A percentile compares a stretch with the other conserved stretches of the same genome.
These are phyloP conservation scores for Colletotrichum caudatum DNA, from an alignment of 2,329 filamentous ascomycete genomes.

Conservation along the genomic window DNA sequence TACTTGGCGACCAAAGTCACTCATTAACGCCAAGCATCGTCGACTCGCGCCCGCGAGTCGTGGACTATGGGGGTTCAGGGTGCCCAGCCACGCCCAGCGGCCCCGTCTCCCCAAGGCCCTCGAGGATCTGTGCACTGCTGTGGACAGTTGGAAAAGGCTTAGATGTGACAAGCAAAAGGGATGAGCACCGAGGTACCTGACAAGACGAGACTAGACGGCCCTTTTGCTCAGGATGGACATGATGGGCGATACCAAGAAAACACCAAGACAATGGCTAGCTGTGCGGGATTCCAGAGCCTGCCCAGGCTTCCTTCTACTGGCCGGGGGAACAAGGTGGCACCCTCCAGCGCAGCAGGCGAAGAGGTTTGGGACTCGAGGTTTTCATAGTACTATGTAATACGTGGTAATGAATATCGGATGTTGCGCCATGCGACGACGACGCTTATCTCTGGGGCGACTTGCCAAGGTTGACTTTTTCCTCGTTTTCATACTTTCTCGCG, in stretches of 20 bases:
- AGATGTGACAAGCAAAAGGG: conserved; percentile 34
- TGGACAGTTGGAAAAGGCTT: conserved; percentile 36
- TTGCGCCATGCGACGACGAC: conserved; percentile 10
- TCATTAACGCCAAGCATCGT: conserved; percentile 40
- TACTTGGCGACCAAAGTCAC: conserved; percentile 37
- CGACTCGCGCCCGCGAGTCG: conserved; percentile 16
- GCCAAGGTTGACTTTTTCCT: background rate
- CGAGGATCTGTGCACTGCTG: conserved; percentile 7
- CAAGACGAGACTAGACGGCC: conserved; percentile 10
- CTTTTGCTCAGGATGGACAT: conserved; percentile 14
- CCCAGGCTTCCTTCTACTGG: background rate
- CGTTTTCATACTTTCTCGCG: background rate
- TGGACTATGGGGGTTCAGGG: background rate
- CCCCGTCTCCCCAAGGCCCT: conserved; percentile 3
- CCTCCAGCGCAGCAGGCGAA: background rate
- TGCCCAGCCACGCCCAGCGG: conserved; percentile 28
- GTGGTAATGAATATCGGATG: background rate
- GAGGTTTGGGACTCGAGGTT: background rate
- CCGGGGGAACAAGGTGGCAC: background rate
- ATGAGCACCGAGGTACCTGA: conserved; percentile 23
- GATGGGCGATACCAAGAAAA: conserved; percentile 40
- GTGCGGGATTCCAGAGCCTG: conserved; percentile 17
- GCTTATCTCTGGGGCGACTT: conserved; percentile 30
- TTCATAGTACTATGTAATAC: background rate
- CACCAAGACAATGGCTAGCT: conserved; percentile 36